These are phyloP conservation scores for Aleurites moluccanus DNA, from an alignment of 441 rosid genomes.

Conservation along the genomic window DNA sequence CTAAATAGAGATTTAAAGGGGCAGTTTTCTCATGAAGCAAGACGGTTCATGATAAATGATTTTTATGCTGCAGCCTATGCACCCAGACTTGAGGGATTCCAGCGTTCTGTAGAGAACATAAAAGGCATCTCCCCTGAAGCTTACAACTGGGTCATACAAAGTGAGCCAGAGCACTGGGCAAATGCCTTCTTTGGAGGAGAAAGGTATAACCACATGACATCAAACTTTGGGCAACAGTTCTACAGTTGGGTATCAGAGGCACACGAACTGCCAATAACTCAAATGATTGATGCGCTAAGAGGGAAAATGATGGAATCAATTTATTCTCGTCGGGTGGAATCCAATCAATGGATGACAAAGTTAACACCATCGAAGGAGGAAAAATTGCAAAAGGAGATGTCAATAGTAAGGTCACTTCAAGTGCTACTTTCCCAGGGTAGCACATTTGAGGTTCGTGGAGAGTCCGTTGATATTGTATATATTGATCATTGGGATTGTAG, in stretches of 20 bases:
- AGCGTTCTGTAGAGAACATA: slow-evolving; percentile 32
- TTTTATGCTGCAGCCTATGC: slow-evolving; percentile 33
- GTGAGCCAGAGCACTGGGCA: slow-evolving; percentile 48
- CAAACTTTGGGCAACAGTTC: slow-evolving; percentile 39
- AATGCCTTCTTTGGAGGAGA: slow-evolving; percentile 44
- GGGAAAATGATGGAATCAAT: slow-evolving; percentile 31
- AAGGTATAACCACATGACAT: slow-evolving; percentile 38
- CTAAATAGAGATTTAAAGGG: slow-evolving; percentile 31
- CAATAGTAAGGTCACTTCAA: slow-evolving; percentile 28
- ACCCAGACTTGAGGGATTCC: slow-evolving; percentile 28
- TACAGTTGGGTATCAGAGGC: slow-evolving; percentile 33
- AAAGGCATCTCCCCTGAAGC: slow-evolving; percentile 43
- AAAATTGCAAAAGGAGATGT: slow-evolving; percentile 25
- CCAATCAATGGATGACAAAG: slow-evolving; percentile 29
- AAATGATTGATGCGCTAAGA: slow-evolving; percentile 26
- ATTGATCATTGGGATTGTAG: slow-evolving; percentile 41
- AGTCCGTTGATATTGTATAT: slow-evolving; percentile 34
- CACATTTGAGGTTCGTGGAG: slow-evolving; percentile 43
- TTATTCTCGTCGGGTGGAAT: slow-evolving; percentile 26
- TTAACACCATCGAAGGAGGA: slow-evolving; percentile 30
- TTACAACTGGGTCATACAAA: slow-evolving; percentile 42
- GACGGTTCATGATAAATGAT: slow-evolving; percentile 34
- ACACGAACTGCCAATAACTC: slow-evolving; percentile 31
- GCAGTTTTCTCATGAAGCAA: slow-evolving; percentile 34
- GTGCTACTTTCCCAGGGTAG: slow-evolving; percentile 35